These are phyloP conservation scores for Lactifluus subvellereus DNA, from an alignment of 768 basidiomycete species.

Conservation along the genomic window DNA sequence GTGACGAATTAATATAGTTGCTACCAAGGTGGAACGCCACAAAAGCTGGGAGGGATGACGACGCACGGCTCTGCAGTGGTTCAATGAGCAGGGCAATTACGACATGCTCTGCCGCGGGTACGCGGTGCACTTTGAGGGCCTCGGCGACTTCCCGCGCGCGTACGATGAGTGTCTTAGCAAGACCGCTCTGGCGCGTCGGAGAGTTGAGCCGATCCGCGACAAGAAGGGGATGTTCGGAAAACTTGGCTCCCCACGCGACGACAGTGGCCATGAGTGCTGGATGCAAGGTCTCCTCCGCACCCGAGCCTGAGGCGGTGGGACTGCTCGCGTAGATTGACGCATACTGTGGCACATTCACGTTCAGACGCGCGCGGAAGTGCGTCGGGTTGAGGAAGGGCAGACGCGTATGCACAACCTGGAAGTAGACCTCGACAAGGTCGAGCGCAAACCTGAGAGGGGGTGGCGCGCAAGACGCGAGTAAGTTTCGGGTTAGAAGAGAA, in stretches of 20 bases:
- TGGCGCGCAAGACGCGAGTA: slow-evolving; percentile 18
- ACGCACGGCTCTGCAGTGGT: slow-evolving; percentile 82
- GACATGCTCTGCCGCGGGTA: slow-evolving; percentile 74
- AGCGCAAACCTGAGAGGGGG: slow-evolving; percentile 66
- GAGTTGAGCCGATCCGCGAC: slow-evolving; percentile 69
- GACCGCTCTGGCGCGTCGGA: slow-evolving; percentile 57
- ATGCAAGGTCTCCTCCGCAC: slow-evolving; percentile 45
- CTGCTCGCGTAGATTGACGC: slow-evolving; percentile 24
- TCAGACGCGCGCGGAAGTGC: slow-evolving; percentile 68
- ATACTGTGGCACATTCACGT: slow-evolving; percentile 25
- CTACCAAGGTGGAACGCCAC: neutral
- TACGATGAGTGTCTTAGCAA: slow-evolving; percentile 73
- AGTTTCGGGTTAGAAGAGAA: slow-evolving; percentile 19
- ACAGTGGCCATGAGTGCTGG: slow-evolving; percentile 80
- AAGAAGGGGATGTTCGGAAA: slow-evolving; percentile 85
- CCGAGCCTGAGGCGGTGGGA: neutral
- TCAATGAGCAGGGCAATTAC: slow-evolving; percentile 79
- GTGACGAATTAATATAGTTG: slow-evolving; percentile 3
- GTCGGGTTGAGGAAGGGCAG: slow-evolving; percentile 81
- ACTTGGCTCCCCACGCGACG: slow-evolving; percentile 88
- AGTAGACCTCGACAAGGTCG: slow-evolving; percentile 92
- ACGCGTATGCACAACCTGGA: slow-evolving; percentile 87
- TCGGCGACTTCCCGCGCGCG: slow-evolving; percentile 85
- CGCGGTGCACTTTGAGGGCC: slow-evolving; percentile 77
- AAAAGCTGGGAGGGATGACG: slow-evolving; percentile 1